Evolutionary conservation across 148 eudicot species (phyloP).

Genomic region (Rhododendron henanense): DNA sequence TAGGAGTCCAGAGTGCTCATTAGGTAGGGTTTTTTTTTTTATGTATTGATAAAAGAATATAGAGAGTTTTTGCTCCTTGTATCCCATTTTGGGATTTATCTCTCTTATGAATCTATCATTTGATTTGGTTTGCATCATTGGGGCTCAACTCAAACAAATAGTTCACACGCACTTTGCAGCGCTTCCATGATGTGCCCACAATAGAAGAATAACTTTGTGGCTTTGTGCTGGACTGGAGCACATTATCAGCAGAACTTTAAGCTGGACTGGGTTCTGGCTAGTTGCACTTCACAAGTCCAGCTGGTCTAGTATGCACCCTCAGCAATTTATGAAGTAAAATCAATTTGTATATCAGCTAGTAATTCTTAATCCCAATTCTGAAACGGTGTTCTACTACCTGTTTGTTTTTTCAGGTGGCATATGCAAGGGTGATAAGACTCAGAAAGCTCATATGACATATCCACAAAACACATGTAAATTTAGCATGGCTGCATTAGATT

Average conservation of each 20-base stretch:
- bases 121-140: too few relatives aligned
- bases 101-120: too few relatives aligned
- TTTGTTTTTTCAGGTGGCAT: background rate
- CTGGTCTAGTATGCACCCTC: background rate
- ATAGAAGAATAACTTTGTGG: background rate
- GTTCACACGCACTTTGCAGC: background rate
- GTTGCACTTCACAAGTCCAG: background rate
- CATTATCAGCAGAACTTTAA: background rate
- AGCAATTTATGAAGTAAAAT: background rate
- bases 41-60: too few relatives aligned
- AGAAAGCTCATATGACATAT: background rate
- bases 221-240: background rate
- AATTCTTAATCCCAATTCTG: background rate
- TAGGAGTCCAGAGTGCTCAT: too few relatives aligned
- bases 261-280: background rate
- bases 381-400: background rate
- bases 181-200: background rate
- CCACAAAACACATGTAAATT: background rate
- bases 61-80: too few relatives aligned
- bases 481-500: background rate
- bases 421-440: background rate
- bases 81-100: too few relatives aligned
- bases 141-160: background rate
- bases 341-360: background rate
- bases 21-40: too few relatives aligned